Base-by-base conservation (phyloP, 1,284 basidiomycete species). In the Cryptococcus jaspeensis region DNA sequence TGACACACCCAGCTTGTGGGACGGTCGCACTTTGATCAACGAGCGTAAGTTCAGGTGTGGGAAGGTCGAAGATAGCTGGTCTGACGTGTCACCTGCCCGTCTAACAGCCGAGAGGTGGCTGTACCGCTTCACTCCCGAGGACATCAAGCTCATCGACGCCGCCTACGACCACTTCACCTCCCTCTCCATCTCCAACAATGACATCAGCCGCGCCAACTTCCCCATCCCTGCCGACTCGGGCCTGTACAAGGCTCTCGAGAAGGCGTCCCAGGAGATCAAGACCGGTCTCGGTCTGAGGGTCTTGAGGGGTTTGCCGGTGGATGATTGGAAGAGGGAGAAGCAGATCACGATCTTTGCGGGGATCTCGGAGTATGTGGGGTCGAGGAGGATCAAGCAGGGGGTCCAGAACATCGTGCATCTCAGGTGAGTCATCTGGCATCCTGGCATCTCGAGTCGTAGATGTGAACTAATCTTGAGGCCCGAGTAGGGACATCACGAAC, bases 341-440 rank as follows among this genome's bases (percentile, higher is more conserved):
- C 66, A 69, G 55, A 46, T 69, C 12, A 22, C 47, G 1, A 36
- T 65, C 38, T 69, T 66, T 42, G 64, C 62, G 23, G 66, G 66
- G 12, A 56, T 69, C 25, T 62, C 66, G 1, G 22, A 58, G 4
- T 66, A 66, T 42, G 54, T 69, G 23, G 52, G 53, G 18, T 37
- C 44, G 11, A 40, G 41, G 23, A 47, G 66, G n/a, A 50, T 63
- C 32, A 52, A 50, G 28, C 56, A 63, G 49, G 61, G 62, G 2
- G 41, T 36, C 11, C 45, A 61, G 41, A 59, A 61, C 37, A 59
- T 68, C 25, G 56, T 59, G 23, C 66, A 68, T 56, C 58, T 68
- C 5, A 48, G 60, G 62, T 62, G 38, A 23, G 56, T 47, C 12
- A n/a, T 16, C 15, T 12, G 15, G 9, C 20, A 8, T 47, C 32